Base-by-base conservation (phyloP, 495 filamentous ascomycete genomes). In the Thozetella sp. region DNA sequence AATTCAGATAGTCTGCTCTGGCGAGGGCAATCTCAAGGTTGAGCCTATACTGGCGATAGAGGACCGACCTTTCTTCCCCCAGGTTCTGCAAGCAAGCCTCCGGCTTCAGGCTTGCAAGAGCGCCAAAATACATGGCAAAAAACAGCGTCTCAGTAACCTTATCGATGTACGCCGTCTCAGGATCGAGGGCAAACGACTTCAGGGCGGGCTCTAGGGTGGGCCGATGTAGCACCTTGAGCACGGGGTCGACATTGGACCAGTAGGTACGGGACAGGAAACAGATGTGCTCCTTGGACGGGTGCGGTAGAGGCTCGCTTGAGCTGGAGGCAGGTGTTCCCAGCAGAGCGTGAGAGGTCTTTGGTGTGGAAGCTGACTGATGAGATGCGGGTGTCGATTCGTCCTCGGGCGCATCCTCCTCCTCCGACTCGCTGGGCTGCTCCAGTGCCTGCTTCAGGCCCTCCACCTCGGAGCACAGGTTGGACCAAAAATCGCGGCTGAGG, bases 401-500 rank as follows among this genome's bases (percentile, higher is more conserved):
- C 6, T 88, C 87, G 9, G n/a, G 43, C n/a, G n/a, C n/a, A 40
- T 80, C 74, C 19, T 89, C 85, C 9, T 89, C 88, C 11, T 84
- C 86, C 1, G 73, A 69, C 24, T 69, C 71, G 2, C 69, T 72
- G 0, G 70, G 71, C 30, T 76, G 71, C n/a, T 77, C 68, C 17
- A 79, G 61, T 1, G 72, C 66, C 19, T 75, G 71, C 19, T 66
- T 60, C 24, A 79, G 63, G 40, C 76, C 75, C 53, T 71, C 72
- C 63, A 80, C 90, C 77, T 95, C 90, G 56, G 87, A 83, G 54
- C 86, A 87, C 37, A 95, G 74, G 64, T 84, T 90, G 17, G 86
- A 85, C 91, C 91, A 95, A 58, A 93, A 89, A 27, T 87, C 85
- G 64, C 85, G 89, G 63, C 89, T 91, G 50, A 95, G 82, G 74